phyloP scores from a whole-genome alignment of 2,329 filamentous ascomycete genomes.

The Stemphylium lycopersici region DNA sequence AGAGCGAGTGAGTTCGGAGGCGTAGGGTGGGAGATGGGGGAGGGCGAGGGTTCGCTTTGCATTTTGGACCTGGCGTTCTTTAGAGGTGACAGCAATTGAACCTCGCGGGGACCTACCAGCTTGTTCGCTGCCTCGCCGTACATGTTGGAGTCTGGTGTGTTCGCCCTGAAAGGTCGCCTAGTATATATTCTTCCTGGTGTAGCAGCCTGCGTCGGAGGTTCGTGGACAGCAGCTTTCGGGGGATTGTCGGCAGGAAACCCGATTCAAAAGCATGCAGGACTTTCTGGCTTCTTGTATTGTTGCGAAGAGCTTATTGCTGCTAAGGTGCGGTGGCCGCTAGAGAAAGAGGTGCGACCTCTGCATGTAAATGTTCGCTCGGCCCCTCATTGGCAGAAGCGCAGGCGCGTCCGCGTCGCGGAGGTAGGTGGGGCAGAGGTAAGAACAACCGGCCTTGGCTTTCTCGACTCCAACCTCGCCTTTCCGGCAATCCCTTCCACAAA shows the following conservation, averaged over 20 bases:
- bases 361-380: slow-evolving; percentile 10
- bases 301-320: background rate
- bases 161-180: background rate
- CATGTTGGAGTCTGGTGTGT: slow-evolving; percentile 65
- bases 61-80: slow-evolving; percentile 75
- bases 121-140: slow-evolving; percentile 89
- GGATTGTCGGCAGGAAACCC: too few species aligned
- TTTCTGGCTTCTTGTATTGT: background rate
- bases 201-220: too few species aligned
- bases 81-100: background rate
- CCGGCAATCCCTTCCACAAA: slow-evolving; percentile 17
- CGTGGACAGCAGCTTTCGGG: too few species aligned
- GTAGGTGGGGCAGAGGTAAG: slow-evolving; percentile 18
- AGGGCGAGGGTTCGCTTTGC: slow-evolving; percentile 93
- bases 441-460: slow-evolving; percentile 18
- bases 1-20: slow-evolving; percentile 85
- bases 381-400: slow-evolving; percentile 14
- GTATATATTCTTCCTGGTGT: too few species aligned
- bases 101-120: slow-evolving; percentile 62
- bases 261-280: too few species aligned
- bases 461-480: slow-evolving; percentile 22
- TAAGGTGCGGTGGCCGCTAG: background rate
- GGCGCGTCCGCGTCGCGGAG: slow-evolving; percentile 25
- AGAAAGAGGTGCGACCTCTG: background rate
- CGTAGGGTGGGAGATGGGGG: slow-evolving; percentile 84